Percentiles rank a stretch among this genome's conserved stretches.
These are phyloP conservation scores for Fraxinus quadrangulata DNA, from an alignment of 257 asterid species.

Conservation along the genomic window DNA sequence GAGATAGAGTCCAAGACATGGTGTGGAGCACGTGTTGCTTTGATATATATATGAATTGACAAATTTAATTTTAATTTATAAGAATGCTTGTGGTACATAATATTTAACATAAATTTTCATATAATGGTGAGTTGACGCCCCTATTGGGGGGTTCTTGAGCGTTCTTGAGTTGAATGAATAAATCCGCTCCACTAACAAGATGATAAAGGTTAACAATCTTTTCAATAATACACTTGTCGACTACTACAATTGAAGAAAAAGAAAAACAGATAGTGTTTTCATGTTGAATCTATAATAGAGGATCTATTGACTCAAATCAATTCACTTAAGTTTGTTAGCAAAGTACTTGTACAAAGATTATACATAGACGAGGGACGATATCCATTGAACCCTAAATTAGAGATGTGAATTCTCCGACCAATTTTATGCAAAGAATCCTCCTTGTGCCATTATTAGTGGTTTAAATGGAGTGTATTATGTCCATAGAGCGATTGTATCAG, in stretches of 20 bases:
- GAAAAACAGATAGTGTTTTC: background rate
- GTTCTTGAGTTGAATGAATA: slow-evolving; percentile 43
- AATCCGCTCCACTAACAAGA: slow-evolving; percentile 54
- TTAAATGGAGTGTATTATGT: slow-evolving; percentile 29
- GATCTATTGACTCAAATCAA: background rate
- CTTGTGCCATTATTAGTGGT: slow-evolving; percentile 44
- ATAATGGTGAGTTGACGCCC: no score
- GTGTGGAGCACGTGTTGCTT: background rate
- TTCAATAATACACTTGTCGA: slow-evolving; percentile 55
- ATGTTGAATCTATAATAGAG: background rate
- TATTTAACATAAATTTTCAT: no score
- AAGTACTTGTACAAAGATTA: slow-evolving; percentile 42
- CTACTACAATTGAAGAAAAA: slow-evolving; percentile 38
- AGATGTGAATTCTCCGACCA: slow-evolving; percentile 39
- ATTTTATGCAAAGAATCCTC: slow-evolving; percentile 41
- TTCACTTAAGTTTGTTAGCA: background rate
- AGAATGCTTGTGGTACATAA: no score
- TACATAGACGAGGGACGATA: slow-evolving; percentile 43
- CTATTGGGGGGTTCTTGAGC: background rate
- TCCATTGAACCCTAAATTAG: slow-evolving; percentile 34
- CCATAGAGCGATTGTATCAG: slow-evolving; percentile 30
- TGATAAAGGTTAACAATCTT: slow-evolving; percentile 63
- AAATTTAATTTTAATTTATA: no score
- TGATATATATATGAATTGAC: no score
- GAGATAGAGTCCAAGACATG: background rate